Base-by-base conservation (phyloP, 2,329 filamentous ascomycete genomes). In the Colletotrichum sublineola region DNA sequence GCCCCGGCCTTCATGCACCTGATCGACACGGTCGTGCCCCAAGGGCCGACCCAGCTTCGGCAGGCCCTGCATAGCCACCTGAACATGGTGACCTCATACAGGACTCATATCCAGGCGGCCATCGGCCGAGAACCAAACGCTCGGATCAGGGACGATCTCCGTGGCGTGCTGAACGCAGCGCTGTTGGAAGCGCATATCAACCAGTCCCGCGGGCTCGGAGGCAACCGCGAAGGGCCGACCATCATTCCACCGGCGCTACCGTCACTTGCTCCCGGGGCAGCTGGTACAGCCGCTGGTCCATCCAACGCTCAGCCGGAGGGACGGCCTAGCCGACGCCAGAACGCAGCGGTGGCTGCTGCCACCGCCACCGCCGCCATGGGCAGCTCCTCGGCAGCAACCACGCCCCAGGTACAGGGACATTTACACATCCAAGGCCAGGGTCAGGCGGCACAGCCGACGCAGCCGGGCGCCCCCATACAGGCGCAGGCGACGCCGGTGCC, bases 111-210 rank as follows among this genome's bases (percentile, higher is more conserved):
- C 7, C 86, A 88, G 73, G 77, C 82, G 0, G 83, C 83, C 6
- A 90, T 90, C 50, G 86, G 88, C 71, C 82, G 84, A 2, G 85
- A 89, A 66, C 78, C 83, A 0, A 88, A 86, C 56, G 82, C 86
- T 0, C 81, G 86, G 42, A 76, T 82, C 18, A 82, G 87, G 46
- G 82, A 84, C 4, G 85, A 88, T 69, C 81, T 90, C 12, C 83
- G 88, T 53, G 82, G 86, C 68, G 82, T 85, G 0, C 84, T 90
- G 3, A 84, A 84, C 31, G 81, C 81, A 15, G 85, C 86, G 5
- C 73, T 88, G 31, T 79, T 86, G 42, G 78, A 83, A 40, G 80
- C 84, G 2, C 87, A 88, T 68, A 82, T 85, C 33, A 83, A 82
- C 24, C 86, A 88, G 63, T 73, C 79, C 0, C 74, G 79, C 29